A percentile compares a stretch with the other conserved stretches of the same genome.
Conservation (phyloP, 345 rosid species). For the Pseudoturritis turrita region DNA sequence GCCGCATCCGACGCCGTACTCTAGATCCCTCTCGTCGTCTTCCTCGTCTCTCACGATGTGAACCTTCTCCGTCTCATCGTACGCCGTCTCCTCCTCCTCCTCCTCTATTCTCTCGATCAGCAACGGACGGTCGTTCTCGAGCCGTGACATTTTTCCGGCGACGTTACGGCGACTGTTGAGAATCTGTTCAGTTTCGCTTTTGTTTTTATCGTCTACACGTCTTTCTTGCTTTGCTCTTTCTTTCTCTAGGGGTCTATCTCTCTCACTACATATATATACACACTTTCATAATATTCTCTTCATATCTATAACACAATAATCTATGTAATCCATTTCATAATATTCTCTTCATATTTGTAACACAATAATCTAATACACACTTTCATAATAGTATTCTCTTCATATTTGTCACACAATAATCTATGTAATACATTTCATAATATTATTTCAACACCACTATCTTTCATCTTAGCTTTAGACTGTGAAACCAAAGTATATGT, state of each 20-base stretch:
- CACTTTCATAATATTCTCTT: neutral
- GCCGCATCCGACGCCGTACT: slow-evolving; percentile 27
- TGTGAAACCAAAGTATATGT: no score
- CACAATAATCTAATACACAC: neutral
- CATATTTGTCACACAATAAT: neutral
- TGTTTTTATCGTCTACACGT: neutral
- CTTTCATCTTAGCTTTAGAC: no score
- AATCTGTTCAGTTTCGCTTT: slow-evolving; percentile 3
- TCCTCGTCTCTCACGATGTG: slow-evolving; percentile 49
- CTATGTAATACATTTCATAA: no score
- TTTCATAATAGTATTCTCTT: neutral
- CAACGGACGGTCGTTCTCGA: slow-evolving; percentile 18
- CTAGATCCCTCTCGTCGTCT: slow-evolving; percentile 17
- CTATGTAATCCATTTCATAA: no score
- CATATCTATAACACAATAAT: neutral
- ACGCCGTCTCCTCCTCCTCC: slow-evolving; percentile 53
- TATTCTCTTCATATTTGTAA: neutral
- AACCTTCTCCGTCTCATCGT: slow-evolving; percentile 69
- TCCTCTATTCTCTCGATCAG: neutral
- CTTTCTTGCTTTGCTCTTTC: neutral
- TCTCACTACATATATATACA: neutral
- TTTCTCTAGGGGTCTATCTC: neutral
- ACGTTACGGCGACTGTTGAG: neutral
- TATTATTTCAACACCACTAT: no score
- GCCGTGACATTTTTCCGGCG: slow-evolving; percentile 3